A percentile compares a stretch with the other conserved stretches of the same genome.
phyloP scores from a whole-genome alignment of 1,284 basidiomycete species.

The Megacollybia platyphylla region DNA sequence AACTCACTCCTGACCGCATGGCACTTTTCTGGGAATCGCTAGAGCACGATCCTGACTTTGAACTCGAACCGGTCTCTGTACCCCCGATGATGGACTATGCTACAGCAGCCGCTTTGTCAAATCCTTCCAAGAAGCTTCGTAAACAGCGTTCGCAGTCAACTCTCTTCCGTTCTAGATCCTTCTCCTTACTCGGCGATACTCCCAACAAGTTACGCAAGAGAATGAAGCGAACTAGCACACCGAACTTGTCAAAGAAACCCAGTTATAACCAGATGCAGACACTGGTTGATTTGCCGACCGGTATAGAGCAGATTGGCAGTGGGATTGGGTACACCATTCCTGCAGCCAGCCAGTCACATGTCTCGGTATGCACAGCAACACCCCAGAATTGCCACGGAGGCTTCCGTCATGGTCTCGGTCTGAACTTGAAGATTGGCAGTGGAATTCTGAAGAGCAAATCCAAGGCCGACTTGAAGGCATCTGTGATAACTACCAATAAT shows the following conservation, averaged over 20 bases:
- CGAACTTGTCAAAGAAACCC: conserved; percentile 4
- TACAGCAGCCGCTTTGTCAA: background rate
- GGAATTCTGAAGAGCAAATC: background rate
- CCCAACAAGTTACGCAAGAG: conserved; percentile 25
- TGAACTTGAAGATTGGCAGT: background rate
- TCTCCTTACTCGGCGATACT: conserved; percentile 21
- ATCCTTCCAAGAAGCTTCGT: conserved; percentile 14
- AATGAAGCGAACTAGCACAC: conserved; percentile 15
- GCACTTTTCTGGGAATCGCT: conserved; percentile 19
- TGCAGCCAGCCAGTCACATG: conserved; percentile 2
- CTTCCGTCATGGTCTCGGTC: background rate
- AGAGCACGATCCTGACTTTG: conserved; percentile 8
- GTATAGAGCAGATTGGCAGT: conserved; percentile 36
- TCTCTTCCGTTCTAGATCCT: conserved; percentile 10
- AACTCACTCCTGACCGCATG: conserved; percentile 12
- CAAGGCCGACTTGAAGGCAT: background rate
- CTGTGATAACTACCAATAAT: background rate
- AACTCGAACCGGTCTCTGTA: background rate
- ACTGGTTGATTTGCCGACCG: conserved; percentile 24
- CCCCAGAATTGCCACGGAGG: background rate
- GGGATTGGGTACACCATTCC: conserved; percentile 42
- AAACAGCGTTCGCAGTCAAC: conserved; percentile 18
- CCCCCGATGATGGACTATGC: background rate
- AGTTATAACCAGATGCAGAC: background rate
- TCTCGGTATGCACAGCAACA: conserved; percentile 2